Base-by-base conservation (phyloP, 208 protist species). In the Pavlovales sp. region DNA sequence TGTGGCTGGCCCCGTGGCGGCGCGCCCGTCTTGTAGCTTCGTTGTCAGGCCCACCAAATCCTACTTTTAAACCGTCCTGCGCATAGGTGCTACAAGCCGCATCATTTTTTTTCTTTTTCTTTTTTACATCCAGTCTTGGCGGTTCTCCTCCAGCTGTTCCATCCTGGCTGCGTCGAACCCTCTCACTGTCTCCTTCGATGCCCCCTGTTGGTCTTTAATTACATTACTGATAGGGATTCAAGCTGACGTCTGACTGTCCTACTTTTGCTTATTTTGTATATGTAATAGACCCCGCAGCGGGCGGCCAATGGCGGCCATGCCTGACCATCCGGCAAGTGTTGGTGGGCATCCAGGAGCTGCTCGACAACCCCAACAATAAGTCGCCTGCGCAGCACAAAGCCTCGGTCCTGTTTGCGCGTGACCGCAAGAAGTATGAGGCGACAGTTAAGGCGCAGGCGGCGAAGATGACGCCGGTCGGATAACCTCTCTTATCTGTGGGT, bases 301-400 rank as follows among this genome's bases (percentile, higher is more conserved):
- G 20, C 76, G 14, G 18, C 26, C 14, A 14, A n/a, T 85, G 80
- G 80, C 34, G 40, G n/a, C 80, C 80, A 4, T 5, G 44, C 20
- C 32, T 85, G 20, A 85, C 80, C 80, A 85, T 85, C 80, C 67
- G 40, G 34, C 67, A 91, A 22, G 77, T 93, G 30, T 75, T 93
- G 1, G 0, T 92, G 22, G 91, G 91, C 22, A 88, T 93, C n/a
- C 91, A 93, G 80, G 20, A 44, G 30, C 84, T 92, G 47, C 66
- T 93, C n/a, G 79, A 93, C 84, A 80, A 93, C 28, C 91, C 91
- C 30, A 93, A 93, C 78, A 30, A 81, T 22, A 30, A 92, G 0
- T 71, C 66, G 41, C 91, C 91, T 66, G 92, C 90, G 22, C 87
- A 92, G 75, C 42, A 47, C 22, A 46, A 82, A 14, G 89, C 90